Base-by-base conservation (phyloP, 306 rosid species). In the Macrotyloma uniflorum region DNA sequence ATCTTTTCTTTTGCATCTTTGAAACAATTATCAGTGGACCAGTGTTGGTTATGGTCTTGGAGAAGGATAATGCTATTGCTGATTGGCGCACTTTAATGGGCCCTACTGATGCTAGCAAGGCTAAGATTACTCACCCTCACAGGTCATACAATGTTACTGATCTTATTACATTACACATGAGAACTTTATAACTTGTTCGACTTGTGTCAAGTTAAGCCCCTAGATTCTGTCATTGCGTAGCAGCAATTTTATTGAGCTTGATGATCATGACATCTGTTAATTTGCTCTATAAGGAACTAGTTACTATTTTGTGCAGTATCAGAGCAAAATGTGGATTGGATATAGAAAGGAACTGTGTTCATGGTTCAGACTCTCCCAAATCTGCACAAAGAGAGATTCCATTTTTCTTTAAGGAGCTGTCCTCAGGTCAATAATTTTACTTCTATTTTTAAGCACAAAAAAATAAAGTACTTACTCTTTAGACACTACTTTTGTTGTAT, bases 11-110 rank as follows among this genome's bases (percentile, higher is more conserved):
- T 53, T 79, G 26, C 28, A 53, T 75, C 67, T 66, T 43, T 77
- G 24, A 50, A 51, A 70, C 33, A 15, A 47, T 70, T 23, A 71
- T 72, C 85, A 94, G 97, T 80, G 97, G 96, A 30, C 92, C 94
- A 23, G 91, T 92, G 66, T 80, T 87, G 73, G 58, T 87, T 72
- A 85, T 94, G 98, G 72, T 92, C 74, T 82, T 94, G 86, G 96
- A 92, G 85, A 94, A 90, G 91, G 90, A 90, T 85, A 85, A 90
- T 47, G 96, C 98, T 26, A 80, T 94, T 19, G 87, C 85, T n/a
- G 93, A 89, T 76, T 94, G 98, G 98, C 96, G 98, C 11, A 83
- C 91, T 77, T 64, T 92, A 68, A 92, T 94, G 85, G 98, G 98
- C 12, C 98, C 98, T 73, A 94, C 98, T 16, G 96, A 94, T 92